phyloP scores from a whole-genome alignment of 768 basidiomycete genomes.

The Kwoniella europaea region DNA sequence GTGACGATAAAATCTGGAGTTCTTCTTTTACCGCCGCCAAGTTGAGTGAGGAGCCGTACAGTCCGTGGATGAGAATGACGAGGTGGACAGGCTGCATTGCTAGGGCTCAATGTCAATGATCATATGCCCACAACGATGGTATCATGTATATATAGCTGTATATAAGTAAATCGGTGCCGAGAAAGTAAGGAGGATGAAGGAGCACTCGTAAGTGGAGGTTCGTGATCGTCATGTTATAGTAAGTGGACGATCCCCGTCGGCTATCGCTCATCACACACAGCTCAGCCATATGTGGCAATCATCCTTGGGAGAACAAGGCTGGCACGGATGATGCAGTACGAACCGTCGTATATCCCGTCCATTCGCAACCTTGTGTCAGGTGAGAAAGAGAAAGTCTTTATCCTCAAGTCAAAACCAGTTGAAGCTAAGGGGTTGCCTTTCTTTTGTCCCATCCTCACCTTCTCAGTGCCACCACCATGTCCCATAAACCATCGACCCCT shows the following conservation, averaged over 20 bases:
- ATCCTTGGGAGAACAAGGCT: background rate
- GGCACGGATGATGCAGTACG: background rate
- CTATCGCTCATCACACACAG: background rate
- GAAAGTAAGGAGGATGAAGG: background rate
- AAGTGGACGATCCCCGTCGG: background rate
- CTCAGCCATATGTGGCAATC: background rate
- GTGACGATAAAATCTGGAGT: conserved; percentile 10
- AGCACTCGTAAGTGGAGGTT: background rate
- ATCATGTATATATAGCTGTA: background rate
- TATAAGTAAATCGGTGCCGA: background rate
- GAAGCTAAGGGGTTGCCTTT: too few relatives aligned
- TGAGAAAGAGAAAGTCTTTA: too few relatives aligned
- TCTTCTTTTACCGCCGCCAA: conserved; percentile 41
- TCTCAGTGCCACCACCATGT: too few relatives aligned
- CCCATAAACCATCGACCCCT: too few relatives aligned
- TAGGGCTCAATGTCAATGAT: background rate
- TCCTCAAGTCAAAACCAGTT: too few relatives aligned
- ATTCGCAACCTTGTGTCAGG: too few relatives aligned
- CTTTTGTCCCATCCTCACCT: too few relatives aligned
- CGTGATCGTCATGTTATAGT: background rate
- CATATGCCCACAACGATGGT: background rate
- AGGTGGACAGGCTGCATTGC: conserved; percentile 37
- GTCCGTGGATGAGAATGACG: conserved; percentile 54
- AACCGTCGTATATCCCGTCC: too few relatives aligned
- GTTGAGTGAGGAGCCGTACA: conserved; percentile 47